These are phyloP conservation scores for Zymoseptoria passerinii DNA, from an alignment of 2,329 filamentous ascomycete genomes.

Conservation along the genomic window DNA sequence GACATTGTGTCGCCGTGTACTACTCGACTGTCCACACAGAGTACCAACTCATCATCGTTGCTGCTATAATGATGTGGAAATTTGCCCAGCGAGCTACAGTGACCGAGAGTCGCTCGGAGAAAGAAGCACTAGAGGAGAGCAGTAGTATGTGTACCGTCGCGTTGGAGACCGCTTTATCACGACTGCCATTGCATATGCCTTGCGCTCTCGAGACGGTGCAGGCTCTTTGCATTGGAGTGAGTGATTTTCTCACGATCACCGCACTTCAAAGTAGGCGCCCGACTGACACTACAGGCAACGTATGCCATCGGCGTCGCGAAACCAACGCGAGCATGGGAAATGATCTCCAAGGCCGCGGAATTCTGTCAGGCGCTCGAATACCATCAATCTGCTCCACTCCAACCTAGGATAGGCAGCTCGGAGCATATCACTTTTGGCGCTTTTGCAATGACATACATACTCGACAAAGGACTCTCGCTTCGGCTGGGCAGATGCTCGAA, in stretches of 20 bases:
- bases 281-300: background rate
- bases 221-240: background rate
- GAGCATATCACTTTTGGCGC: background rate
- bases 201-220: background rate
- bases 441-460: background rate
- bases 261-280: background rate
- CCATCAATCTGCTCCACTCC: background rate
- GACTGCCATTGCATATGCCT: background rate
- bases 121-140: background rate
- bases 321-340: background rate
- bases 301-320: background rate
- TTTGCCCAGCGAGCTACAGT: background rate
- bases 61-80: background rate
- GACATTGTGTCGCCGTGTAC: background rate
- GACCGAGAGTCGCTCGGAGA: background rate
- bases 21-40: background rate
- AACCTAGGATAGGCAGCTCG: background rate
- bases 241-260: background rate
- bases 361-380: background rate
- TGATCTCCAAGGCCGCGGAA: background rate
- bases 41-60: background rate
- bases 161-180: background rate
- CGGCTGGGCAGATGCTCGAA: background rate
- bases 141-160: background rate
- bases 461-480: background rate